phyloP scores from a whole-genome alignment of 148 eudicot genomes.

The Selenicereus undatus region DNA sequence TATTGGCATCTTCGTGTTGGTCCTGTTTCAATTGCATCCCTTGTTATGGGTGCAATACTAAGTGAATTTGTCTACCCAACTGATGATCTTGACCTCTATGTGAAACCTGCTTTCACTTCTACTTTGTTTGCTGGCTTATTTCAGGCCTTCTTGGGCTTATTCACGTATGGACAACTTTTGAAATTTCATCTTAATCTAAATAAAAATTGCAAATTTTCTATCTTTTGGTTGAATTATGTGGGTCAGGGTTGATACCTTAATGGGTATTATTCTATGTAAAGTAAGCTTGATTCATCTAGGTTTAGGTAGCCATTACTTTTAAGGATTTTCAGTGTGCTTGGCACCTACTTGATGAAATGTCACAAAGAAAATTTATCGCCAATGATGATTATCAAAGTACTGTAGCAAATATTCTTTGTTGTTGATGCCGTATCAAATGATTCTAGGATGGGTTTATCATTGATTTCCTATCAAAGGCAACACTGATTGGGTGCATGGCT shows the following conservation, averaged over 20 bases:
- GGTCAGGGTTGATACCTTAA: not conserved
- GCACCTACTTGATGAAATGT: slow-evolving; percentile 10
- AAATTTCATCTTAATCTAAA: slow-evolving; percentile 2
- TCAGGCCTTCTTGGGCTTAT: slow-evolving; percentile 70
- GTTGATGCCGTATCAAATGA: not conserved
- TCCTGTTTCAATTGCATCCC: too few species aligned
- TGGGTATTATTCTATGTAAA: slow-evolving; percentile 22
- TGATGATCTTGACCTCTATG: slow-evolving; percentile 52
- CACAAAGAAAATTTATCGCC: not conserved
- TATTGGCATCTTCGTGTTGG: too few species aligned
- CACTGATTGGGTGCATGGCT: slow-evolving; percentile 90
- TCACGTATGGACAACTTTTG: slow-evolving; percentile 39
- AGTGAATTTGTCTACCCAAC: slow-evolving; percentile 58
- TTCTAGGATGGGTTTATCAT: slow-evolving; percentile 86
- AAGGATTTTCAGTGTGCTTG: not conserved
- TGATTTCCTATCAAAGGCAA: slow-evolving; percentile 92
- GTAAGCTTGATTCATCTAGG: not conserved
- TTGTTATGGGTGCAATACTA: too few species aligned
- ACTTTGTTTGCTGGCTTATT: slow-evolving; percentile 88
- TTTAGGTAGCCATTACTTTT: slow-evolving; percentile 1
- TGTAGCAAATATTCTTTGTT: not conserved
- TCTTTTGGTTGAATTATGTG: not conserved
- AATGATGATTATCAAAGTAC: not conserved
- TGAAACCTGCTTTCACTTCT: slow-evolving; percentile 73
- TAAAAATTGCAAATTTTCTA: too few species aligned